A percentile compares a stretch with the other conserved stretches of the same genome.
phyloP scores from a whole-genome alignment of 2,329 filamentous ascomycete genomes.

The Elsinoe perseae region DNA sequence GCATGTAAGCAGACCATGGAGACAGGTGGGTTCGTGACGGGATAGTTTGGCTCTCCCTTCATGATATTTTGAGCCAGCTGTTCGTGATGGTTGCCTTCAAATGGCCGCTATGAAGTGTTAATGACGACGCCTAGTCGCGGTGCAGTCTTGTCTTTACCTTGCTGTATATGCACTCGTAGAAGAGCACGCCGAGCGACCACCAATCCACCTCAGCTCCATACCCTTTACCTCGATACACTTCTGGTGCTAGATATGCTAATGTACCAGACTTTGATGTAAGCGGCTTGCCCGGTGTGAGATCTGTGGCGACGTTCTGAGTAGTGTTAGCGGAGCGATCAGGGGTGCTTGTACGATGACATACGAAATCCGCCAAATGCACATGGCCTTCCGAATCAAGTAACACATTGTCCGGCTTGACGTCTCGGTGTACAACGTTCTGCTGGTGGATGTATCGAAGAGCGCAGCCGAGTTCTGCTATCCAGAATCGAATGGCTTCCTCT shows the following conservation, averaged over 20 bases:
- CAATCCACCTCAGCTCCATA: constrained; percentile 90
- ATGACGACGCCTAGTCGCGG: background rate
- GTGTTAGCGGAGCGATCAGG: constrained; percentile 31
- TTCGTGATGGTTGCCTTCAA: constrained; percentile 81
- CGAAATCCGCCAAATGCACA: constrained; percentile 96
- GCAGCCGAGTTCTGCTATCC: constrained; percentile 91
- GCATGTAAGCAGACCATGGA: constrained; percentile 82
- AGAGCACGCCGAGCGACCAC: constrained; percentile 98
- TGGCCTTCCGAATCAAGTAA: constrained; percentile 82
- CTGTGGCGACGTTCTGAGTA: constrained; percentile 84
- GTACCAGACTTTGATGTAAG: constrained; percentile 96
- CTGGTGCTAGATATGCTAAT: constrained; percentile 87
- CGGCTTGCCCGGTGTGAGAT: constrained; percentile 72
- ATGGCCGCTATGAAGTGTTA: constrained; percentile 60
- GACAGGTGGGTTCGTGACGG: constrained; percentile 86
- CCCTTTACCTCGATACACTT: constrained; percentile 85
- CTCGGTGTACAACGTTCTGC: constrained; percentile 82
- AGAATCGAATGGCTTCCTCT: constrained; percentile 92
- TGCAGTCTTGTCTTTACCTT: constrained; percentile 54
- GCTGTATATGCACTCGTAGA: constrained; percentile 99
- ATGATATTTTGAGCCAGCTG: constrained; percentile 72
- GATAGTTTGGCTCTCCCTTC: constrained; percentile 75
- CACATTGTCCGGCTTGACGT: constrained; percentile 89
- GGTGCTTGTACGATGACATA: constrained; percentile 39
- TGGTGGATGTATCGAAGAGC: constrained; percentile 79